Evolutionary conservation across 768 basidiomycete genomes (phyloP), one percentile per base, ranked within the genome.

Genomic region (Hydnum rufescens): DNA sequence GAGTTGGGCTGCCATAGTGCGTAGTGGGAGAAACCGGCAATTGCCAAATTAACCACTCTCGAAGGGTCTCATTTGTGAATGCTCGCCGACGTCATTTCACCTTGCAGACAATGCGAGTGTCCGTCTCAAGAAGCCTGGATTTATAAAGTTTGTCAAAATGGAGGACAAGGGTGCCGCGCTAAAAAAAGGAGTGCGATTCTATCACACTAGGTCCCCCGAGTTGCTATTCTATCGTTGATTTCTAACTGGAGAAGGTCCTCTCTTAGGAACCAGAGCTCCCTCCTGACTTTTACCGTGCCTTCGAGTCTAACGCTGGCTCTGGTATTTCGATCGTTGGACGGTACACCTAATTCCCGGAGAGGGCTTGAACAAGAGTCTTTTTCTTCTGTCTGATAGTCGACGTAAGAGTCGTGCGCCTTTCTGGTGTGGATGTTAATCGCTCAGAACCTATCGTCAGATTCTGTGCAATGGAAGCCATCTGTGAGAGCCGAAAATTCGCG

Each of bases 1-100:
- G n/a, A n/a, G n/a, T n/a, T n/a, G n/a, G n/a, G n/a, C n/a, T n/a
- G n/a, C n/a, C n/a, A n/a, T n/a, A n/a, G n/a, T n/a, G n/a, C n/a
- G n/a, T n/a, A n/a, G n/a, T n/a, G n/a, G n/a, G n/a, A n/a, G n/a
- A n/a, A n/a, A n/a, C n/a, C n/a, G n/a, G n/a, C n/a, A n/a, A n/a
- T n/a, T n/a, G n/a, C n/a, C n/a, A n/a, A n/a, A n/a, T n/a, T n/a
- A n/a, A n/a, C n/a, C n/a, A n/a, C n/a, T n/a, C n/a, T n/a, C n/a
- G n/a, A n/a, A n/a, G n/a, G n/a, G 67, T 92, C 60, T 69, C 73
- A 43, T 97, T 92, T 61, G 76, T 95, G 32, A 90, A 93, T 54
- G 78, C 80, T 86, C 84, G 0, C 95, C 95, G 0, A 96, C 92
- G 0, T 90, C 95, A 0, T 96, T 88, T 64, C 95, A 99, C 60